A percentile compares a stretch with the other conserved stretches of the same genome.
phyloP scores from a whole-genome alignment of 805 yeast species.

The Ogataea glucozyma region DNA sequence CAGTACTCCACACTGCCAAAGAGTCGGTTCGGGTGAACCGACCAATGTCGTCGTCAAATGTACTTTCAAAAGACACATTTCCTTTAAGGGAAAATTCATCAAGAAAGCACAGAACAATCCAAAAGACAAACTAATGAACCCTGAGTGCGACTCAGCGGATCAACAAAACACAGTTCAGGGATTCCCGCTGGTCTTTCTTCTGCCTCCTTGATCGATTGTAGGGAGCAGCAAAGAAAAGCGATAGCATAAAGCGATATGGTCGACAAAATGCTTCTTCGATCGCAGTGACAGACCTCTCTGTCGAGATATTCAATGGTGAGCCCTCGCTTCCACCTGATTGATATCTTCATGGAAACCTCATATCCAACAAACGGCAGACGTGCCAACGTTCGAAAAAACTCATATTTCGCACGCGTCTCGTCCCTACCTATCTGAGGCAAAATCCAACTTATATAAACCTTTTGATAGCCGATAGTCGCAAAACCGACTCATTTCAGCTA shows the following conservation, averaged over 20 bases:
- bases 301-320: neutral
- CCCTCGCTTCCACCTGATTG: slow-evolving; percentile 2
- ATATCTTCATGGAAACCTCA: neutral
- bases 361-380: too few species aligned
- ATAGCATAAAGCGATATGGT: too few species aligned
- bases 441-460: slow-evolving; percentile 5
- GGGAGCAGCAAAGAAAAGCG: slow-evolving; percentile 2
- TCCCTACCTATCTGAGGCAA: neutral
- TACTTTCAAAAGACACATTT: neutral
- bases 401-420: neutral
- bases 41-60: slow-evolving; percentile 1
- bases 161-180: too few species aligned
- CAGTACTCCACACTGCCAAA: too few species aligned
- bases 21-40: slow-evolving; percentile 7
- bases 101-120: slow-evolving; percentile 6
- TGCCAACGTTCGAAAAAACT: too few species aligned
- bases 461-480: neutral
- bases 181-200: neutral
- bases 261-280: too few species aligned
- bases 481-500: neutral
- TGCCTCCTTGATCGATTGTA: neutral
- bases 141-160: neutral
- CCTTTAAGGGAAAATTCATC: neutral
- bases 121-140: slow-evolving; percentile 3
- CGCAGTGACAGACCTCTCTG: neutral